Base-by-base conservation (phyloP, 768 basidiomycete species). In the Pluteus cervinus region DNA sequence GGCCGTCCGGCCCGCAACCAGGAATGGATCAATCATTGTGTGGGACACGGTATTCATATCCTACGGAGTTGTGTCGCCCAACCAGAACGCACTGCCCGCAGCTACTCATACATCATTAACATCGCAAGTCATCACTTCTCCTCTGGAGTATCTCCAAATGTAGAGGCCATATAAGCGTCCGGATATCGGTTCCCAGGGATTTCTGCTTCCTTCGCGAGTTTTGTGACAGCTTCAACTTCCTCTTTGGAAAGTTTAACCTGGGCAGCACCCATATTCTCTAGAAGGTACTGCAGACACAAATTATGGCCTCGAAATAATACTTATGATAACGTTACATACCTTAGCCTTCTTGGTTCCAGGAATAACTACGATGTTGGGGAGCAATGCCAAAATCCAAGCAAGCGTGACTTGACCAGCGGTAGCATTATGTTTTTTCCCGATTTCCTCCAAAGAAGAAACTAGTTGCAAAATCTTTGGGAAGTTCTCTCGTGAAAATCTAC, bases 311-410 rank as follows among this genome's bases (percentile, higher is more conserved):
- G 24, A 4, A 3, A 7, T 29, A 4, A 12, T 18, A 20, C 2
- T 16, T 5, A 15, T 12, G 16, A 24, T 10, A 24, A 11, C 7
- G 7, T 17, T n/a, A 26, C 36, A 29, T 22, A 61, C 61, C 47
- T 57, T 60, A 40, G 66, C 45, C 17, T 55, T 60, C 39, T 56
- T 62, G 3, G 66, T 68, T 1, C 68, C 69, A 0, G 71, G 69
- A 43, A 72, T 70, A 17, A 67, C 55, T 35, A 67, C 56, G 42
- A 73, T 53, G 31, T 68, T 61, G 12, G 53, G 50, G 7, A 66
- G 65, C 46, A 71, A 66, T 9, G 65, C 61, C 7, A 74, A 55
- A 7, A 72, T 53, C 69, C 67, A 74, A 0, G 72, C 70, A 20
- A 75, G 59, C 0, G 62, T 55, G 14, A 71, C 55, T 42, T 75